Evolutionary conservation across 805 yeast genomes (phyloP).

Genomic region (Zygoascus ofunaensis): DNA sequence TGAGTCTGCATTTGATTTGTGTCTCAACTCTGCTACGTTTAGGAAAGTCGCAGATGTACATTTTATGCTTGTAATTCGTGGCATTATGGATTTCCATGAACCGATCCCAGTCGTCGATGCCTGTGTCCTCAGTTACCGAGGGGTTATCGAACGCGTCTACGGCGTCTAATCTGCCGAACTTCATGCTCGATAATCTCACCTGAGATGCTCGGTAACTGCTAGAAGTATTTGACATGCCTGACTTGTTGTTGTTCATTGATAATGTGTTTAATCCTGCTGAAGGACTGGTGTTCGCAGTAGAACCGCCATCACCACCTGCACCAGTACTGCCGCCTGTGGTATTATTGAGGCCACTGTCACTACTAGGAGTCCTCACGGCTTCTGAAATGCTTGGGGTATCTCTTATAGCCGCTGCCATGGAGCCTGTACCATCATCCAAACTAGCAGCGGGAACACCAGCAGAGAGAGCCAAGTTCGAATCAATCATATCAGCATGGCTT

Average conservation of each 20-base stretch:
- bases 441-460: not conserved
- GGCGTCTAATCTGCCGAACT: slow-evolving; percentile 38
- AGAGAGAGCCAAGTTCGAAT: not conserved
- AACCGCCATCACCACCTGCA: not conserved
- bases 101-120: slow-evolving; percentile 2
- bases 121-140: not conserved
- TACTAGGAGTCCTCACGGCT: not conserved
- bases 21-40: slow-evolving; percentile 87
- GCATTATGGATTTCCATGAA: not conserved
- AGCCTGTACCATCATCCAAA: not conserved
- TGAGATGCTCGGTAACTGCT: slow-evolving; percentile 37
- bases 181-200: slow-evolving; percentile 41
- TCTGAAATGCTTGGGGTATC: not conserved
- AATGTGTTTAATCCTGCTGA: not conserved
- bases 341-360: too few species aligned
- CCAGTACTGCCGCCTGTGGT: not conserved
- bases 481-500: not conserved
- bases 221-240: too few species aligned
- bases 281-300: not conserved
- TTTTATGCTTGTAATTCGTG: slow-evolving; percentile 12
- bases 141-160: not conserved
- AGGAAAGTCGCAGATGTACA: slow-evolving; percentile 46
- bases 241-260: not conserved
- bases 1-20: slow-evolving; percentile 71
- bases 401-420: not conserved